phyloP scores from a whole-genome alignment of 1,139 yeast species.

The Debaryomyces sp. region DNA sequence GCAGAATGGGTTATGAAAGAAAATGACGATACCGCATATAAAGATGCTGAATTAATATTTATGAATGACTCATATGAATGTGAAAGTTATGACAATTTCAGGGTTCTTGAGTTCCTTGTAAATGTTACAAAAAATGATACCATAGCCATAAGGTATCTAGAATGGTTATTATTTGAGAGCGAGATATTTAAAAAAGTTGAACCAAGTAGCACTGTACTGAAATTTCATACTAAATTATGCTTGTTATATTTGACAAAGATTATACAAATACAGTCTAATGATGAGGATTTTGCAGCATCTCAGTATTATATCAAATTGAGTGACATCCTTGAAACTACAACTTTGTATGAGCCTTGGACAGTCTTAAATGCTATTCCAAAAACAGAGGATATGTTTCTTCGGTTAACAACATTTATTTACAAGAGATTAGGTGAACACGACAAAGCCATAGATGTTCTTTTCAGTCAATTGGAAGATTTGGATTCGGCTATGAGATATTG shows the following conservation, averaged over 20 bases:
- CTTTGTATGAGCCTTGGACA: conserved; percentile 50
- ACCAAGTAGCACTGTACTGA: conserved; percentile 28
- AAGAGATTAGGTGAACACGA: conserved; percentile 63
- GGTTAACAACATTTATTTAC: conserved; percentile 61
- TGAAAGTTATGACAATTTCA: conserved; percentile 55
- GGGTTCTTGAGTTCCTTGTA: conserved; percentile 54
- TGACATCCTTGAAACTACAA: conserved; percentile 36
- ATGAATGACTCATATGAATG: conserved; percentile 68
- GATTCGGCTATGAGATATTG: conserved; percentile 64
- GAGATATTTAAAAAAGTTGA: conserved; percentile 47
- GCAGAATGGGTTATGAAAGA: conserved; percentile 56
- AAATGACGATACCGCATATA: conserved; percentile 25
- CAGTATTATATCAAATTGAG: conserved; percentile 37
- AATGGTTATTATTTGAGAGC: conserved; percentile 50
- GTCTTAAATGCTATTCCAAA: conserved; percentile 42
- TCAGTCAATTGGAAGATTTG: conserved; percentile 60
- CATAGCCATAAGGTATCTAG: conserved; percentile 59
- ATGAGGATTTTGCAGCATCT: conserved; percentile 17
- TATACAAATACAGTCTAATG: conserved; percentile 19
- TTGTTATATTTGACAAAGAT: conserved; percentile 52
- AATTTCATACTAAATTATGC: conserved; percentile 57
- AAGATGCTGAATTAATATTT: conserved; percentile 56
- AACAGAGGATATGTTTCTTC: conserved; percentile 34
- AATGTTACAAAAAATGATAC: conserved; percentile 25
- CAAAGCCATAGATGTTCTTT: conserved; percentile 64